A percentile compares a stretch with the other conserved stretches of the same genome.
Evolutionary conservation across 2,329 filamentous ascomycete genomes (phyloP).

Genomic region (Aureobasidium subglaciale): DNA sequence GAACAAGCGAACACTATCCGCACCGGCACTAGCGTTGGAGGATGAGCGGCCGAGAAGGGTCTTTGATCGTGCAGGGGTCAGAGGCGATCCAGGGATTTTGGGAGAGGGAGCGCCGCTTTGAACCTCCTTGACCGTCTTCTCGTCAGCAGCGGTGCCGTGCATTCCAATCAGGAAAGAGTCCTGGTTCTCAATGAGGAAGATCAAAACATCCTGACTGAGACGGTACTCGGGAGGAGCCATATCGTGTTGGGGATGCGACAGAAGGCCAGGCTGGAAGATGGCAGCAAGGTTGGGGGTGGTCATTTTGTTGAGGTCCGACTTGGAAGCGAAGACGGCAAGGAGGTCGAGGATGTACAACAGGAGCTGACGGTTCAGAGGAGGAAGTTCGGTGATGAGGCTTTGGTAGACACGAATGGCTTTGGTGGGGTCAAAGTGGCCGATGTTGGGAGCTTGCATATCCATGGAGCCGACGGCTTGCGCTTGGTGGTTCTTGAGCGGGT

Average conservation of each 20-base stretch:
- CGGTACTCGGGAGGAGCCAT: constrained; percentile 94
- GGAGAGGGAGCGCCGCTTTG: constrained; percentile 59
- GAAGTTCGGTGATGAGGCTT: constrained; percentile 82
- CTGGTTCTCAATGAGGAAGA: constrained; percentile 97
- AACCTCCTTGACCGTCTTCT: constrained; percentile 60
- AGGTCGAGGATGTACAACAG: constrained; percentile 93
- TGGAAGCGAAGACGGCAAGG: constrained; percentile 92
- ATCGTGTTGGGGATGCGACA: constrained; percentile 88
- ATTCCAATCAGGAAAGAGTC: constrained; percentile 98
- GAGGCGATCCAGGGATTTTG: constrained; percentile 41
- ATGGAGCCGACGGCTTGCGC: constrained; percentile 62
- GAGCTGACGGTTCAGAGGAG: constrained; percentile 85
- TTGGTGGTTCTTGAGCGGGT: constrained; percentile 67
- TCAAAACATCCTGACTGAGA: constrained; percentile 91
- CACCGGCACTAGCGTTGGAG: constrained; percentile 82
- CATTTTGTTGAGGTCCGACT: constrained; percentile 96
- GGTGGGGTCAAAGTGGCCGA: constrained; percentile 66
- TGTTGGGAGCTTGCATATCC: constrained; percentile 56
- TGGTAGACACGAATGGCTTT: constrained; percentile 80
- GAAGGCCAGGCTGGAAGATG: constrained; percentile 94
- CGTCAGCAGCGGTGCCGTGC: constrained; percentile 97
- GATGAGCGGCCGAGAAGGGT: constrained; percentile 63
- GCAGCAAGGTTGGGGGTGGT: constrained; percentile 88
- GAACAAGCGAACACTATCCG: constrained; percentile 76
- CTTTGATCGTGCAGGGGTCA: constrained; percentile 40